Evolutionary conservation across 306 rosid species (phyloP), one percentile per base, ranked within the genome.

Genomic region (Dryas alaskensis): DNA sequence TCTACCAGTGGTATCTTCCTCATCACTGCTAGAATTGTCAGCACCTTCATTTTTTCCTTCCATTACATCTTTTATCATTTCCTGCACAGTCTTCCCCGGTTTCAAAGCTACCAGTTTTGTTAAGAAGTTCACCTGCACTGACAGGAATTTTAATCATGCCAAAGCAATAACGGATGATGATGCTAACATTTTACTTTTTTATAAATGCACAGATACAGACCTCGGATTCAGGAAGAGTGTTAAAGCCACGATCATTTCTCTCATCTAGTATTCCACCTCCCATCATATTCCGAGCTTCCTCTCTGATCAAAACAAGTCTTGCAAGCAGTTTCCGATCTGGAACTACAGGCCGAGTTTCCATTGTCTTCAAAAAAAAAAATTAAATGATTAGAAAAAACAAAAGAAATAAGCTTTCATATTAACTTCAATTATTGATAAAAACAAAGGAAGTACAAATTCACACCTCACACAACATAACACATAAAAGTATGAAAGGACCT

Each of bases 251-350:
- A 72, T 91, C 72, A 79, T 94, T 94, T 88, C 97, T 84, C 82
- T 89, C 92, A 69, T 91, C 98, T 84, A 91, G 77, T 78, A 94
- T 78, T 48, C 97, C 97, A 67, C 97, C 98, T 78, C 98, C 96
- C 98, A 93, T 93, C 97, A 91, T 91, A 83, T 91, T 84, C 51
- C 95, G 92, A 68, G 98, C 91, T 87, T 94, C 97, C 87, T 94
- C 98, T 83, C 98, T 88, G 48, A 94, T 88, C 77, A 94, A 88
- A 91, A 91, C 98, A 80, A 94, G 98, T 80, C 97, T 89, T 63
- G 98, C 97, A 63, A 91, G 98, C 65, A 91, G 85, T 83, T 84
- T 94, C 53, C 96, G 87, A 79, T 94, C 97, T 1, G 97, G 96
- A 65, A 94, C 90, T 76, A 84, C 81, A 31, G 96, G 92, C 44